Percentiles rank a stretch among this genome's conserved stretches.
Evolutionary conservation across 2,329 filamentous ascomycete species (phyloP).

Genomic region (Furcasterigmium furcatum): DNA sequence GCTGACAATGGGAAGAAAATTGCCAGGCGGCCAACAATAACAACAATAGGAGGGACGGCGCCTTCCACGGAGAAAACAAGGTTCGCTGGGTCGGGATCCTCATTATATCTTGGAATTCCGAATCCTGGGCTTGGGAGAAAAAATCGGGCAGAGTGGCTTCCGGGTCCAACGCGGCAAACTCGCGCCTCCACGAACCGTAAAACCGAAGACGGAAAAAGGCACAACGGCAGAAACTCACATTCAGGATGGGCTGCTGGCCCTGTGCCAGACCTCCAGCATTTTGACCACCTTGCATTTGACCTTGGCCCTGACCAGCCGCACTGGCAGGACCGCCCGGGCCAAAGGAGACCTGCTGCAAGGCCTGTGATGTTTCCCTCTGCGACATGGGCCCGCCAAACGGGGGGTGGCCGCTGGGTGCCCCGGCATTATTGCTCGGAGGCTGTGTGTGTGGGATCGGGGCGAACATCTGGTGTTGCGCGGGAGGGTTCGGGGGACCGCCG

Average conservation of each 20-base stretch:
- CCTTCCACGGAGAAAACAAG: too few relatives aligned
- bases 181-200: too few relatives aligned
- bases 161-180: too few relatives aligned
- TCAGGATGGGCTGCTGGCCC: slow-evolving; percentile 81
- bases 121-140: too few relatives aligned
- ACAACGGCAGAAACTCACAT: slow-evolving; percentile 42
- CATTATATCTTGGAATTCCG: too few relatives aligned
- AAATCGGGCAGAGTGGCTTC: too few relatives aligned
- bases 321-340: slow-evolving; percentile 42
- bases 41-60: too few relatives aligned
- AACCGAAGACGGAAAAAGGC: too few relatives aligned
- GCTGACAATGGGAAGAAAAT: too few relatives aligned
- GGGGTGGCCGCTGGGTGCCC: slow-evolving; percentile 56
- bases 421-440: slow-evolving; percentile 49
- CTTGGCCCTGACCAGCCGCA: slow-evolving; percentile 17
- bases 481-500: slow-evolving; percentile 46
- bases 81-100: too few relatives aligned
- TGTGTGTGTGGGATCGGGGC: slow-evolving; percentile 49
- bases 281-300: slow-evolving; percentile 2
- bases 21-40: too few relatives aligned
- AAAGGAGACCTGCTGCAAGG: slow-evolving; percentile 60
- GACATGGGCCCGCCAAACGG: slow-evolving; percentile 70
- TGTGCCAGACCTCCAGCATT: slow-evolving; percentile 60
- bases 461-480: slow-evolving; percentile 54
- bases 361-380: slow-evolving; percentile 50